Conservation (phyloP, 176 grass and related monocot species). For the Pharus latifolius region DNA sequence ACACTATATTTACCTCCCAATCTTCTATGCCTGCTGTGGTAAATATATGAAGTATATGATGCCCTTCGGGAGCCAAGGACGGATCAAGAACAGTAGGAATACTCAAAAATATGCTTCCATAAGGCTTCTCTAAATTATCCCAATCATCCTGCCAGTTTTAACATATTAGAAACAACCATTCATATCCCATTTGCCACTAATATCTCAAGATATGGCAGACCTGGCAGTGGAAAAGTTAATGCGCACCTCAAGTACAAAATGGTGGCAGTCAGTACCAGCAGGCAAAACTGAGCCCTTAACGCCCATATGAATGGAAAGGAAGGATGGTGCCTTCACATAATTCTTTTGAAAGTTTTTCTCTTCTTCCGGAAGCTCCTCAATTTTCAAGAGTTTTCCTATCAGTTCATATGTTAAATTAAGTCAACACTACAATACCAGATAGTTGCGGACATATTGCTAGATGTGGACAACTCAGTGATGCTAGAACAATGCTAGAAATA, state of each 20-base stretch:
- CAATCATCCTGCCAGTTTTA: slow-evolving; percentile 65
- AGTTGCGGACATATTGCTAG: neutral
- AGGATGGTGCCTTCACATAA: slow-evolving; percentile 90
- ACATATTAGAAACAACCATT: neutral
- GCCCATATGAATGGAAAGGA: slow-evolving; percentile 96
- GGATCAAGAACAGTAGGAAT: slow-evolving; percentile 94
- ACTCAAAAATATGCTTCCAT: slow-evolving; percentile 98
- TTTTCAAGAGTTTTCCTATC: slow-evolving; percentile 84
- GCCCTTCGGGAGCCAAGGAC: slow-evolving; percentile 77
- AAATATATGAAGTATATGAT: slow-evolving; percentile 97
- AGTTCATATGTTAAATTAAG: neutral
- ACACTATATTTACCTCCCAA: slow-evolving; percentile 54
- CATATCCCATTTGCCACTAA: neutral
- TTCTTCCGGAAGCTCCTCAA: slow-evolving; percentile 78
- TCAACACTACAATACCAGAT: neutral
- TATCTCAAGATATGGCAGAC: neutral
- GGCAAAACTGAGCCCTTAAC: slow-evolving; percentile 83
- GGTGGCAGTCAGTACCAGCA: slow-evolving; percentile 79
- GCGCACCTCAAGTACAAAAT: slow-evolving; percentile 92
- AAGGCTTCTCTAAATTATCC: slow-evolving; percentile 76
- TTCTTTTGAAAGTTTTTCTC: slow-evolving; percentile 91
- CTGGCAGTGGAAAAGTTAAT: neutral
- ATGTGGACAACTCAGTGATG: too few species aligned
- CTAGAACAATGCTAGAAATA: too few species aligned
- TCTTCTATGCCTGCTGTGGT: slow-evolving; percentile 84